Evolutionary conservation across 208 protist species (phyloP).

Genomic region (Trichomonas gallinae): DNA sequence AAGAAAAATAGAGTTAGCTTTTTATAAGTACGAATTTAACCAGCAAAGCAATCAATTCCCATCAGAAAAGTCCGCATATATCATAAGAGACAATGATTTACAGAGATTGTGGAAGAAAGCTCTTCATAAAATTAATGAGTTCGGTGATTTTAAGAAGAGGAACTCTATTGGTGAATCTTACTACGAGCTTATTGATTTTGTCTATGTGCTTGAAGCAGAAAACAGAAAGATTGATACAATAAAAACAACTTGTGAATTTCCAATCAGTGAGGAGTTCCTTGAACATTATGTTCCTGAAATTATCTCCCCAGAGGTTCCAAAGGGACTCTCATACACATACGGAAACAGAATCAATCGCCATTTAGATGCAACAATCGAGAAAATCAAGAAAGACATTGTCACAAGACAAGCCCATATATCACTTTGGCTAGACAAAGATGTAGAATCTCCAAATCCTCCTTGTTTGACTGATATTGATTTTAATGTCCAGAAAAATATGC

Average conservation of each 20-base stretch:
- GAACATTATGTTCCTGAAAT: not conserved
- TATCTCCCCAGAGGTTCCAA: not conserved
- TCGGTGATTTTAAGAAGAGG: not conserved
- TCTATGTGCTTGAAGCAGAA: not conserved
- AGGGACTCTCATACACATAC: not conserved
- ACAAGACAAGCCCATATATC: not conserved
- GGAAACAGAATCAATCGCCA: not conserved
- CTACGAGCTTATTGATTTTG: not conserved
- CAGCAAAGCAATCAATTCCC: not conserved
- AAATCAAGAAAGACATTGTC: not conserved
- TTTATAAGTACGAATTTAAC: not conserved
- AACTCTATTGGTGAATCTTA: not conserved
- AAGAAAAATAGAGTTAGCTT: not conserved
- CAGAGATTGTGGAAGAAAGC: not conserved
- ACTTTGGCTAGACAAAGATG: not conserved
- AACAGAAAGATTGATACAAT: not conserved
- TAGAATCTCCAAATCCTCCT: not conserved
- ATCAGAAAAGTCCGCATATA: not conserved
- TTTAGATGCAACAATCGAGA: not conserved
- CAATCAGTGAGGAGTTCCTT: not conserved
- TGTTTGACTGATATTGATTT: not conserved
- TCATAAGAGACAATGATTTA: not conserved
- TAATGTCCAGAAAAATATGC: not conserved
- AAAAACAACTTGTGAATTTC: not conserved
- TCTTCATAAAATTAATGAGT: not conserved